Evolutionary conservation across 1,139 yeast genomes (phyloP).

Genomic region (Taiozyma onychis): DNA sequence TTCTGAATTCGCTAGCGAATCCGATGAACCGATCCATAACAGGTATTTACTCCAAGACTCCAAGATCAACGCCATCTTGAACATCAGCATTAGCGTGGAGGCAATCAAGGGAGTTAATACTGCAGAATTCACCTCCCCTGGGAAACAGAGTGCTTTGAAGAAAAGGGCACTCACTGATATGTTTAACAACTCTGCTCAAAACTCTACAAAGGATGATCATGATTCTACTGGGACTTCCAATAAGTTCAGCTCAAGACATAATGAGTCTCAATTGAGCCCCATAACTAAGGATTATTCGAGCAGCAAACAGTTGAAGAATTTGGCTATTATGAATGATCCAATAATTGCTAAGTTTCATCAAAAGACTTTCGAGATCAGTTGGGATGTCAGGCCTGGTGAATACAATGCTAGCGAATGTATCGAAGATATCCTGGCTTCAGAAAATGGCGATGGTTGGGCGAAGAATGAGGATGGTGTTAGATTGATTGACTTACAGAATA

Average conservation of each 20-base stretch:
- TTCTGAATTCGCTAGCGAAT: conserved; percentile 58
- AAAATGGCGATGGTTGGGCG: conserved; percentile 70
- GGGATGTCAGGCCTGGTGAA: conserved; percentile 78
- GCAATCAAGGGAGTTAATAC: conserved; percentile 34
- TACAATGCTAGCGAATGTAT: conserved; percentile 68
- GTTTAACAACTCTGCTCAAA: background rate
- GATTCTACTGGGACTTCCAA: background rate
- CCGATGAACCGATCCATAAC: conserved; percentile 47
- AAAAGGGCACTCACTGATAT: background rate
- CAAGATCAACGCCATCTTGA: conserved; percentile 74
- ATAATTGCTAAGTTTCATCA: conserved; percentile 49
- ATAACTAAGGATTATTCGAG: conserved; percentile 1
- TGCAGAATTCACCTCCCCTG: conserved; percentile 24
- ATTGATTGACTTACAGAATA: conserved; percentile 35
- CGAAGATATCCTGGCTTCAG: conserved; percentile 53
- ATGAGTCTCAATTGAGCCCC: background rate
- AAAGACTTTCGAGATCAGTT: conserved; percentile 61
- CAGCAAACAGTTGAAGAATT: conserved; percentile 6
- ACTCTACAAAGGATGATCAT: background rate
- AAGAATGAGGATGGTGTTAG: conserved; percentile 39
- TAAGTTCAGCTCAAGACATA: background rate
- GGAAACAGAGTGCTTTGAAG: background rate
- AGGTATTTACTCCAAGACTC: conserved; percentile 70
- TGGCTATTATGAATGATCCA: conserved; percentile 38
- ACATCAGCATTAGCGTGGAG: conserved; percentile 40